Percentiles rank a stretch among this genome's conserved stretches.
These are phyloP conservation scores for Musa beccarii DNA, from an alignment of 176 grass and related monocot genomes.

Conservation along the genomic window DNA sequence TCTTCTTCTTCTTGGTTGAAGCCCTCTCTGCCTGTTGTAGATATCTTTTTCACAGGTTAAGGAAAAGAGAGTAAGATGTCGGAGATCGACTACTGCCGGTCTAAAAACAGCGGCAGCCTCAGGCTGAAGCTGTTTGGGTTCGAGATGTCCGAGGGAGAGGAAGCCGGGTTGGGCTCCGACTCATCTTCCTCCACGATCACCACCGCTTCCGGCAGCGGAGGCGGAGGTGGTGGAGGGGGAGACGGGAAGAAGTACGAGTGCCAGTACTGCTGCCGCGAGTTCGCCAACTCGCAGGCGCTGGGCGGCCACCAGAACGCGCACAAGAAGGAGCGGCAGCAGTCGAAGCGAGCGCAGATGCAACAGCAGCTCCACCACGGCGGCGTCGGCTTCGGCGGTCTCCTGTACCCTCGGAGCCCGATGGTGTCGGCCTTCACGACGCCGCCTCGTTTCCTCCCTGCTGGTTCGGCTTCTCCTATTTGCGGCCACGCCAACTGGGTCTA, in stretches of 20 bases:
- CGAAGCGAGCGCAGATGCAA: constrained; percentile 37
- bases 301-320: constrained; percentile 60
- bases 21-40: neutral
- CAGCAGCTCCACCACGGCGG: constrained; percentile 2
- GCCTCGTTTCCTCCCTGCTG: constrained; percentile 18
- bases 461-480: neutral
- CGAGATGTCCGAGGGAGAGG: constrained; percentile 10
- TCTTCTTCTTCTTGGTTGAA: neutral
- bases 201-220: neutral
- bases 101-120: neutral
- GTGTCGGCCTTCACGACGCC: constrained; percentile 16
- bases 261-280: constrained; percentile 61
- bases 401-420: constrained; percentile 19
- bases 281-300: constrained; percentile 55
- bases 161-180: neutral
- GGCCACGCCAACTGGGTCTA: constrained; percentile 19
- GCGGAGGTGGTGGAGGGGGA: neutral
- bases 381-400: neutral
- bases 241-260: constrained; percentile 41
- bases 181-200: constrained; percentile 11
- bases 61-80: neutral
- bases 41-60: neutral
- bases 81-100: constrained; percentile 1
- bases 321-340: constrained; percentile 60
- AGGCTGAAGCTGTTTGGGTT: constrained; percentile 35